Percentiles rank a stretch among this genome's conserved stretches.
phyloP scores from a whole-genome alignment of 345 rosid species.

The Boechera stricta region DNA sequence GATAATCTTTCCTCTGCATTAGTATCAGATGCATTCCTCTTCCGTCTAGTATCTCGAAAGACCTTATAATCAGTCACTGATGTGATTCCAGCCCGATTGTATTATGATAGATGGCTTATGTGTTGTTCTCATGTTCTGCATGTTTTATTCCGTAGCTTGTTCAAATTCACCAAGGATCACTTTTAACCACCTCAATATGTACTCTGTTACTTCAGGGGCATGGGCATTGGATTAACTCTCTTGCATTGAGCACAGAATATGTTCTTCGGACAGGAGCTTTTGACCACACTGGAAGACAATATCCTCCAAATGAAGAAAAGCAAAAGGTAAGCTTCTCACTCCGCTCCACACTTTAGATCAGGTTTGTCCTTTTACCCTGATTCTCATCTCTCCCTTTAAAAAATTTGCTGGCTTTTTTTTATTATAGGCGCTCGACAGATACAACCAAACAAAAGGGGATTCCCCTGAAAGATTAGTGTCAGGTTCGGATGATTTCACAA shows the following conservation, averaged over 20 bases:
- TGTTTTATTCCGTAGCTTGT: not conserved
- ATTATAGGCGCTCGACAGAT: slow-evolving; percentile 75
- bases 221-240: slow-evolving; percentile 98
- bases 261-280: slow-evolving; percentile 96
- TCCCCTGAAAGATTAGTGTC: slow-evolving; percentile 93
- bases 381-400: slow-evolving; percentile 23
- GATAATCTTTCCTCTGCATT: not conserved
- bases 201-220: slow-evolving; percentile 66
- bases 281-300: slow-evolving; percentile 84
- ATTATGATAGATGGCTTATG: not conserved
- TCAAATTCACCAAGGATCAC: not conserved
- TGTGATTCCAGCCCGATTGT: not conserved
- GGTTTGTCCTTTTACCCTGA: slow-evolving; percentile 11
- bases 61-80: not conserved
- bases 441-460: slow-evolving; percentile 77
- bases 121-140: not conserved
- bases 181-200: not conserved
- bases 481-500: slow-evolving; percentile 94
- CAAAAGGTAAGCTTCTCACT: slow-evolving; percentile 58
- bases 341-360: not conserved
- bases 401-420: slow-evolving; percentile 19
- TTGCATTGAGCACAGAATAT: slow-evolving; percentile 92
- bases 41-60: not conserved
- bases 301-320: slow-evolving; percentile 80
- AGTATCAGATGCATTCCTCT: slow-evolving; percentile 8